phyloP scores from a whole-genome alignment of 345 rosid genomes.

The Moricandia arvensis region DNA sequence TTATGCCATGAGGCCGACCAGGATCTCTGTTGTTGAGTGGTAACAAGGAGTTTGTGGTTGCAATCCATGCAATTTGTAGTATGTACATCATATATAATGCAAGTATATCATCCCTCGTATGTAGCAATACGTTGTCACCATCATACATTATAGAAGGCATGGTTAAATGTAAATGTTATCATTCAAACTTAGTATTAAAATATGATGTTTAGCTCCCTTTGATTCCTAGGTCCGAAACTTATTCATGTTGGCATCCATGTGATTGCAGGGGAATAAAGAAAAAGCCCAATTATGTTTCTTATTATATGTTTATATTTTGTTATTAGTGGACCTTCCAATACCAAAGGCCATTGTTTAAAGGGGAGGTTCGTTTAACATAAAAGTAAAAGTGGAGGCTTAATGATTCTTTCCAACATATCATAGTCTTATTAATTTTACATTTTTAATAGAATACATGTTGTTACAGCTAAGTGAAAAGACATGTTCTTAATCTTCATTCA shows the following conservation, averaged over 20 bases:
- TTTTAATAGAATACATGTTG: constrained; percentile 11
- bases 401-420: constrained; percentile 19
- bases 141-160: not conserved
- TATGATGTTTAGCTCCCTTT: not conserved
- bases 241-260: constrained; percentile 33
- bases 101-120: not conserved
- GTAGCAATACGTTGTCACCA: not conserved
- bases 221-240: constrained; percentile 8
- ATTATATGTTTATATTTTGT: not conserved
- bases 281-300: constrained; percentile 10
- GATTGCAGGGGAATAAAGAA: constrained; percentile 6
- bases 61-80: not conserved
- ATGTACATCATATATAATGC: not conserved
- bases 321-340: constrained; percentile 33
- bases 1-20: not conserved
- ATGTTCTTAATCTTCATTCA: constrained; percentile 23
- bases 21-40: not conserved
- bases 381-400: constrained; percentile 19
- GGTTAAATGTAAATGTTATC: not conserved
- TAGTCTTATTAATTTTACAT: constrained; percentile 1
- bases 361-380: constrained; percentile 16
- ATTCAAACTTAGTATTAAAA: constrained; percentile 11
- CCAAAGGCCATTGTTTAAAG: constrained; percentile 39
- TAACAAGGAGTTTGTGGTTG: not conserved
- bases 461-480: constrained; percentile 32